Evolutionary conservation across 805 yeast genomes (phyloP), one percentile per base, ranked within the genome.

Genomic region (Suhomyces emberorum): DNA sequence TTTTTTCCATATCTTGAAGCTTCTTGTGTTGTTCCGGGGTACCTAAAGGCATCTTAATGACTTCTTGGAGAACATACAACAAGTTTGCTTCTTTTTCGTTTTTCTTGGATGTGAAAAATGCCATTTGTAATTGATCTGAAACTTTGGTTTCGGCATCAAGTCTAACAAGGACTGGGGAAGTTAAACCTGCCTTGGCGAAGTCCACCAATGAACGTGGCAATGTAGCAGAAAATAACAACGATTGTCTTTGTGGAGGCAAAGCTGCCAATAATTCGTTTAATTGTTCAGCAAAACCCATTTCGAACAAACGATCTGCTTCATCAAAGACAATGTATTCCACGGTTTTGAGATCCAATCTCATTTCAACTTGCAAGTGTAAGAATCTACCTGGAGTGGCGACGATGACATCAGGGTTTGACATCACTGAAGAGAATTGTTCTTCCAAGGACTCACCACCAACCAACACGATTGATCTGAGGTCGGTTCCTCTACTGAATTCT

Each of bases 381-480:
- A 93, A 93, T 61, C 99, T 76, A 59, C 99, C 99, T 0, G 99
- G 99, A 0, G 98, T 93, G 15, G 98, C 98, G 40, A 93, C 82
- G 26, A 93, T 74, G 23, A 95, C 81, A 66, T 93, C 99, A 0
- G 99, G 99, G 54, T 88, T 88, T 38, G 81, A 63, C 85, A 89
- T 81, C 95, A 93, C 87, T 57, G 86, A 79, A 15, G 85, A 72
- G 57, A 93, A 93, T 65, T 93, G 98, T 38, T 91, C 97, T 55
- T 93, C 98, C 52, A 93, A 68, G n/a, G 96, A 86, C 55, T 93
- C 99, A 69, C 99, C 99, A 66, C 99, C 99, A 39, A 95, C 91
- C 20, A 93, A 67, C 34, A 89, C 70, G 10, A 84, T 78, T 12
- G 87, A 70, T 49, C 96, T 76, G 46, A 93, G 70, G 52, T 88